phyloP scores from a whole-genome alignment of 2,329 filamentous ascomycete genomes.

The Blastomyces parvus region DNA sequence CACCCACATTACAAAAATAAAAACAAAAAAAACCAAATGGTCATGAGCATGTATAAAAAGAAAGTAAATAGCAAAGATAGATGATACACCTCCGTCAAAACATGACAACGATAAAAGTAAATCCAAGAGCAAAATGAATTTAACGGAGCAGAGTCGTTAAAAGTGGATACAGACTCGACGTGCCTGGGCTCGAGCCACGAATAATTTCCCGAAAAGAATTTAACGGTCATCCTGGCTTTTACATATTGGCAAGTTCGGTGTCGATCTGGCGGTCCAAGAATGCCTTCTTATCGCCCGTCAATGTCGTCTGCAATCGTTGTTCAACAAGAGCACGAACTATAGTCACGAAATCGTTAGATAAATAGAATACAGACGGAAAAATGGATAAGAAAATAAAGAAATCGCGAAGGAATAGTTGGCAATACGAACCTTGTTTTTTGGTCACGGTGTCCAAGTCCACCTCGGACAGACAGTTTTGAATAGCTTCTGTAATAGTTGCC shows the following conservation, averaged over 20 bases:
- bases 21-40: slow-evolving; percentile 1
- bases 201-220: neutral
- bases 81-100: neutral
- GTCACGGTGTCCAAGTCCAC: slow-evolving; percentile 95
- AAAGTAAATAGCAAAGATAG: neutral
- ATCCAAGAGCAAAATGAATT: neutral
- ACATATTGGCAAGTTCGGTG: slow-evolving; percentile 88
- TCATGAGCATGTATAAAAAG: neutral
- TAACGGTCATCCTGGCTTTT: slow-evolving; percentile 20
- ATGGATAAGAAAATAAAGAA: no score
- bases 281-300: slow-evolving; percentile 71
- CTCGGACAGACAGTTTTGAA: slow-evolving; percentile 70
- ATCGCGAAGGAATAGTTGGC: neutral
- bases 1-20: slow-evolving; percentile 6
- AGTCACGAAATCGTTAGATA: slow-evolving; percentile 11
- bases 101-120: neutral
- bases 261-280: slow-evolving; percentile 95
- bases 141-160: neutral
- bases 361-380: neutral
- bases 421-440: slow-evolving; percentile 70
- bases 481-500: slow-evolving; percentile 68
- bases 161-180: no score
- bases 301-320: slow-evolving; percentile 81
- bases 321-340: slow-evolving; percentile 74
- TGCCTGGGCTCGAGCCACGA: no score